A percentile compares a stretch with the other conserved stretches of the same genome.
Conservation (phyloP, 2,329 filamentous ascomycete genomes). For the Keithomyces neogunnii region DNA sequence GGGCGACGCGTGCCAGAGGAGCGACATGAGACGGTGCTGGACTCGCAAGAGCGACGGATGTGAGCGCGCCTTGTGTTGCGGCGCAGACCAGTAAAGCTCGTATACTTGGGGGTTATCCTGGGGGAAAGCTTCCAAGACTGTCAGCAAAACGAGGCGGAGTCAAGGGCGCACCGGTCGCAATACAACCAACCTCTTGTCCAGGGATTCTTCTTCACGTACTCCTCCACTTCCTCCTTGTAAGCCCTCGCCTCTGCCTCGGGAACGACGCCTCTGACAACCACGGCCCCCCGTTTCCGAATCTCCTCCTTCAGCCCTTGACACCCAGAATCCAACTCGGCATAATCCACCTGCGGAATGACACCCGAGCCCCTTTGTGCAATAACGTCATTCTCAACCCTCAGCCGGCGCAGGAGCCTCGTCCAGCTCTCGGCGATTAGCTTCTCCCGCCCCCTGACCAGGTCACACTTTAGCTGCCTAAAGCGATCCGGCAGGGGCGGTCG, state of each 20-base stretch:
- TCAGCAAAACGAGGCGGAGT: not conserved
- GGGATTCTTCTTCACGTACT: constrained; percentile 58
- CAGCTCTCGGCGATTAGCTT: constrained; percentile 37
- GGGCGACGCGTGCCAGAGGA: constrained; percentile 50
- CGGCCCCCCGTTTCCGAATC: constrained; percentile 52
- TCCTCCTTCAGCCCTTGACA: constrained; percentile 32
- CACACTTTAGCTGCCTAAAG: constrained; percentile 48
- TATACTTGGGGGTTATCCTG: constrained; percentile 59
- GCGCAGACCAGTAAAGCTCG: constrained; percentile 66
- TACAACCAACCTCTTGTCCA: constrained; percentile 38
- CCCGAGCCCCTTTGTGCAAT: constrained; percentile 35
- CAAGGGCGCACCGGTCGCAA: not conserved
- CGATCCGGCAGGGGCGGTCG: constrained; percentile 41
- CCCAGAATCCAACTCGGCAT: constrained; percentile 31
- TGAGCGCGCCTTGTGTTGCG: constrained; percentile 59
- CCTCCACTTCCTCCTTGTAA: constrained; percentile 56
- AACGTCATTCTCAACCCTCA: constrained; percentile 38
- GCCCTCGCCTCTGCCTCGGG: constrained; percentile 52
- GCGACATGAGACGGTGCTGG: constrained; percentile 52
- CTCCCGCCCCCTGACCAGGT: constrained; percentile 42
- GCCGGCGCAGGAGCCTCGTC: constrained; percentile 34
- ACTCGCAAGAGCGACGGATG: constrained; percentile 55
- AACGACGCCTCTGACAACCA: constrained; percentile 58
- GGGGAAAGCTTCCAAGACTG: constrained; percentile 47
- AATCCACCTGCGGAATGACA: constrained; percentile 46